phyloP scores from a whole-genome alignment of 2,329 filamentous ascomycete genomes.

The Diplodia scrobiculata region DNA sequence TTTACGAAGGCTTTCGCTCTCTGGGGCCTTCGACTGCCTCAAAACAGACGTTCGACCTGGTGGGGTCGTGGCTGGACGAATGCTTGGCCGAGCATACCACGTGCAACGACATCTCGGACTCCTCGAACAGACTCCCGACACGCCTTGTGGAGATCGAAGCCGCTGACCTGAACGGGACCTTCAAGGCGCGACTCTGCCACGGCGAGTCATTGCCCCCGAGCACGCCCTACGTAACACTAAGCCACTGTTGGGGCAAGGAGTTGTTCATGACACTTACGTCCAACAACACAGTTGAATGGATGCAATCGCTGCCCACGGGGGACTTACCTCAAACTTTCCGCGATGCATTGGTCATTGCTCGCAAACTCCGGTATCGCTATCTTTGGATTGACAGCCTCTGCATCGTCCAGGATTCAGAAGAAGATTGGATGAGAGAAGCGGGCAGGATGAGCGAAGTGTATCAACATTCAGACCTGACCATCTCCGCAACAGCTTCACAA shows the following conservation, averaged over 20 bases:
- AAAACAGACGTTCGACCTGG: not conserved
- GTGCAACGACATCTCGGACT: not conserved
- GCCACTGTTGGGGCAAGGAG: conserved; percentile 15
- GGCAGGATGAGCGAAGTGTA: conserved; percentile 21
- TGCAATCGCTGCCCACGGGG: not conserved
- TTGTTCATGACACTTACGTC: not conserved
- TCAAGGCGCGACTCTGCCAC: not conserved
- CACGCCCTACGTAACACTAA: not conserved
- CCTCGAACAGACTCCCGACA: not conserved
- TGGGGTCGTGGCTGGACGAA: not conserved
- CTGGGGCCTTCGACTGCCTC: conserved; percentile 6
- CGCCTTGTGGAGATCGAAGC: not conserved
- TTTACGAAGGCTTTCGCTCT: not conserved
- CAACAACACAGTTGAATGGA: not conserved
- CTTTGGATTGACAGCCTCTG: conserved; percentile 32
- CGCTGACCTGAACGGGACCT: not conserved
- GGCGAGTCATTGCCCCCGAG: not conserved
- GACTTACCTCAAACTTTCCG: conserved; percentile 20
- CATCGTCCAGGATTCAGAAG: conserved; percentile 30
- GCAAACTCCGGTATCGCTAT: conserved; percentile 16
- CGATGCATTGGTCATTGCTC: conserved; percentile 29
- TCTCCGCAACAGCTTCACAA: conserved; percentile 3
- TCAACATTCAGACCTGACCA: not conserved
- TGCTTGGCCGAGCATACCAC: conserved; percentile 5
- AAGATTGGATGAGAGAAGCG: conserved; percentile 23